Conservation (phyloP, 2,329 filamentous ascomycete genomes). For the Davidsoniella australis region DNA sequence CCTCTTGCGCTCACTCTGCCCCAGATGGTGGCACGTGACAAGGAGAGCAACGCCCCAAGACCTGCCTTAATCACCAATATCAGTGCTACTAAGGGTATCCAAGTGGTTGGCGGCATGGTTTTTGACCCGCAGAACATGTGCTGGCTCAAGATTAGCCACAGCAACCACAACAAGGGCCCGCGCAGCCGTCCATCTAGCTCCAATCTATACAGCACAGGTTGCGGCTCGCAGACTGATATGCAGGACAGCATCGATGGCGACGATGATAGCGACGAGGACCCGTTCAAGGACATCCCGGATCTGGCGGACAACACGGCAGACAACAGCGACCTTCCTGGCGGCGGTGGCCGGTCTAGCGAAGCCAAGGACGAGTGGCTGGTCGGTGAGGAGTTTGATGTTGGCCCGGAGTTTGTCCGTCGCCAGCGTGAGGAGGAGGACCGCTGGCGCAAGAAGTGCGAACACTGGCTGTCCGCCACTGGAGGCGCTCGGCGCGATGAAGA, state of each 20-base stretch:
- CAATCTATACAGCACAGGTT: constrained; percentile 9
- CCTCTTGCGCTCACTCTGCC: constrained; percentile 26
- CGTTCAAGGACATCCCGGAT: constrained; percentile 89
- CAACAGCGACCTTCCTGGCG: constrained; percentile 25
- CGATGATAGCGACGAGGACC: constrained; percentile 77
- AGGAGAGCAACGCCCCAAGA: constrained; percentile 34
- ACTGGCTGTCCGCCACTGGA: constrained; percentile 47
- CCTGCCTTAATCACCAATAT: constrained; percentile 85
- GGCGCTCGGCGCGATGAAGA: constrained; percentile 37
- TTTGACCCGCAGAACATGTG: constrained; percentile 96
- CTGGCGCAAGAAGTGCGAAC: constrained; percentile 76
- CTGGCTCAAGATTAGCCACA: constrained; percentile 63
- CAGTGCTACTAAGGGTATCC: constrained; percentile 65
- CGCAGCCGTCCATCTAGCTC: constrained; percentile 8
- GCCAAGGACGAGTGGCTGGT: constrained; percentile 67
- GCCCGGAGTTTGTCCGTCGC: constrained; percentile 76
- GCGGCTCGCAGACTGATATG: constrained; percentile 23
- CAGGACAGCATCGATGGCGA: constrained; percentile 45
- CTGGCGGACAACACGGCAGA: constrained; percentile 52
- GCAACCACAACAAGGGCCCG: constrained; percentile 20
- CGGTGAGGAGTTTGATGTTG: constrained; percentile 93
- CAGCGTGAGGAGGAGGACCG: constrained; percentile 83
- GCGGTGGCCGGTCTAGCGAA: constrained; percentile 29
- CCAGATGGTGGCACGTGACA: constrained; percentile 31
- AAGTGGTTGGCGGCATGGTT: constrained; percentile 94